Conservation (phyloP, 1,284 basidiomycete genomes). For the Trametes polyzona region DNA sequence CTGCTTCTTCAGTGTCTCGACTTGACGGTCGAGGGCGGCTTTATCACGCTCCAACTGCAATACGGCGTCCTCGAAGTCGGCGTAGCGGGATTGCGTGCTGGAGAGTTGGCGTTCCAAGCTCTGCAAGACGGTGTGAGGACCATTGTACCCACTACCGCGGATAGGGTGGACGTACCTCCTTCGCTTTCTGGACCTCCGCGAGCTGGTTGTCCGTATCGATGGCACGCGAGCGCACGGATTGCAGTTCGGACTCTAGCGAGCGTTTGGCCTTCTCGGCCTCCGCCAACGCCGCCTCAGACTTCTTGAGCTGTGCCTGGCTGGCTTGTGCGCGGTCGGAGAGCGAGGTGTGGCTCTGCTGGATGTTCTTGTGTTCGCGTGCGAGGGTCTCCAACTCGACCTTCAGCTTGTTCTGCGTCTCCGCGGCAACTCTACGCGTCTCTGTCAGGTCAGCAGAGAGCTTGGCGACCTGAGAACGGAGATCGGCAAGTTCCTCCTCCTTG, state of each 20-base stretch:
- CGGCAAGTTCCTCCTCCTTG: slow-evolving; percentile 82
- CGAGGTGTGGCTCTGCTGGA: slow-evolving; percentile 64
- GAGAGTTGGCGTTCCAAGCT: slow-evolving; percentile 77
- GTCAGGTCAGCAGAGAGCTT: slow-evolving; percentile 64
- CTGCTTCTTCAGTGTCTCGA: slow-evolving; percentile 70
- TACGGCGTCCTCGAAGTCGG: slow-evolving; percentile 87
- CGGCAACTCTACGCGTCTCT: slow-evolving; percentile 56
- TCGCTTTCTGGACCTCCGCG: slow-evolving; percentile 61
- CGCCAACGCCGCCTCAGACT: slow-evolving; percentile 55
- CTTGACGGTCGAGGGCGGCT: slow-evolving; percentile 71
- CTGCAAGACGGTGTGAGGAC: slow-evolving; percentile 42
- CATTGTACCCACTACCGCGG: not conserved
- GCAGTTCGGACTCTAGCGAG: slow-evolving; percentile 76
- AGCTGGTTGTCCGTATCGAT: slow-evolving; percentile 73
- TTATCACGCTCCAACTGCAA: slow-evolving; percentile 85
- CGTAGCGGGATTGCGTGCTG: slow-evolving; percentile 74
- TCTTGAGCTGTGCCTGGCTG: slow-evolving; percentile 55
- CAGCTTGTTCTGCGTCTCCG: slow-evolving; percentile 70
- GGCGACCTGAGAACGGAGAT: slow-evolving; percentile 71
- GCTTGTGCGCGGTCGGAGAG: slow-evolving; percentile 62
- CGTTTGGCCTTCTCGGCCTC: slow-evolving; percentile 77
- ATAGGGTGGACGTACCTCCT: slow-evolving; percentile 60
- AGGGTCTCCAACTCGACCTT: slow-evolving; percentile 70
- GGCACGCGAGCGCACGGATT: slow-evolving; percentile 71
- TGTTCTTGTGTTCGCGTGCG: slow-evolving; percentile 56